Evolutionary conservation across 1,284 basidiomycete genomes (phyloP).

Genomic region (Ustilago xerochloae): DNA sequence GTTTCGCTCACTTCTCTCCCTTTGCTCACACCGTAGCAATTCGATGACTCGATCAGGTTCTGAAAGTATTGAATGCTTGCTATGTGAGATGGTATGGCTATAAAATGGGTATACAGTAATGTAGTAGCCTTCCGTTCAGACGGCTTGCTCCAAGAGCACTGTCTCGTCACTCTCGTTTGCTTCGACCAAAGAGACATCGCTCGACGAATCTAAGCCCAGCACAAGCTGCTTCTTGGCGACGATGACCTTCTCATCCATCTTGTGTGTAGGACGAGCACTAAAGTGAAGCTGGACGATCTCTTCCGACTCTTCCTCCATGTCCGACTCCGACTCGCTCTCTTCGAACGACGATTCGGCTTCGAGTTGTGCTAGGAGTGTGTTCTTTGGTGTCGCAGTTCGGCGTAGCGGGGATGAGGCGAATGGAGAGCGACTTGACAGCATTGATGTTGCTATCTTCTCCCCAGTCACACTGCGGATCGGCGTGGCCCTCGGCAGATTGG

Average conservation of each 20-base stretch:
- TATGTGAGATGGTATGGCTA: not conserved
- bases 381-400: slow-evolving; percentile 1
- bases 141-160: slow-evolving; percentile 13
- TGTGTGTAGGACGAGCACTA: not conserved
- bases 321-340: slow-evolving; percentile 12
- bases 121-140: not conserved
- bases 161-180: slow-evolving; percentile 23
- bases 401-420: slow-evolving; percentile 9
- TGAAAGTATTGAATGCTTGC: too few relatives aligned
- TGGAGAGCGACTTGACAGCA: not conserved
- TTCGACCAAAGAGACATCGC: slow-evolving; percentile 3
- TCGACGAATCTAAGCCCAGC: slow-evolving; percentile 17
- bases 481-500: slow-evolving; percentile 16
- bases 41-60: too few relatives aligned
- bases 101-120: slow-evolving; percentile 9
- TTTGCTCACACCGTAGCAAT: too few relatives aligned
- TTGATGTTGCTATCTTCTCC: not conserved
- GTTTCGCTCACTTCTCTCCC: too few relatives aligned
- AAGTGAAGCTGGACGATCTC: slow-evolving; percentile 26
- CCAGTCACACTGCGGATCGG: not conserved
- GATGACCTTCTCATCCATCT: not conserved
- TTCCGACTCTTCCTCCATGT: slow-evolving; percentile 7
- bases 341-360: slow-evolving; percentile 16
- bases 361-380: not conserved
- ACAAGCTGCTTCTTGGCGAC: slow-evolving; percentile 14